A percentile compares a stretch with the other conserved stretches of the same genome.
phyloP scores from a whole-genome alignment of 1,284 basidiomycete species.

The Marasmius tenuissimus region DNA sequence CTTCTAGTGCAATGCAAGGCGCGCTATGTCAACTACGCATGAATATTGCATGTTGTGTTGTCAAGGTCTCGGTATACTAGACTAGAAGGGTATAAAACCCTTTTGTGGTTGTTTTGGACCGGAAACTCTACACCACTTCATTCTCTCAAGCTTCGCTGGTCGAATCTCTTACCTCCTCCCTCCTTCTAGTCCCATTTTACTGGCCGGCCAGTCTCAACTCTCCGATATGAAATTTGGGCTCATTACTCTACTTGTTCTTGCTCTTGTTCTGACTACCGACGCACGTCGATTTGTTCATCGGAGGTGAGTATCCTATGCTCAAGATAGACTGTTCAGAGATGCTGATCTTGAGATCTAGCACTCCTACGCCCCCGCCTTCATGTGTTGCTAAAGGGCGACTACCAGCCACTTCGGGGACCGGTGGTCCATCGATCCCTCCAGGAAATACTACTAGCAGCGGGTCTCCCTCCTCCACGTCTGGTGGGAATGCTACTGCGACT shows the following conservation, averaged over 20 bases:
- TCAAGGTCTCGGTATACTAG: too few species aligned
- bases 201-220: too few species aligned
- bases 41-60: too few species aligned
- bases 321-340: not conserved
- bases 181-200: not conserved
- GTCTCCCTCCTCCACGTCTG: not conserved
- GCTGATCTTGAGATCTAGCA: not conserved
- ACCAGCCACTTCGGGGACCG: not conserved
- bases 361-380: not conserved
- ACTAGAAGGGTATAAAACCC: too few species aligned
- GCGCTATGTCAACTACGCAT: too few species aligned
- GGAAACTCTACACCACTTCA: too few species aligned
- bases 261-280: slow-evolving; percentile 18
- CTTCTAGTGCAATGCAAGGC: too few species aligned
- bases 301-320: slow-evolving; percentile 21
- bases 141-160: not conserved
- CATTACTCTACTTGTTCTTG: not conserved
- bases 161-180: not conserved
- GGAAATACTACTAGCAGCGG: not conserved
- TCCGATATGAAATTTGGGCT: not conserved
- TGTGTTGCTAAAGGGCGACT: not conserved
- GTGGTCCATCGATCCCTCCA: not conserved
- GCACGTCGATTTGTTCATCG: slow-evolving; percentile 30
- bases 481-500: not conserved
- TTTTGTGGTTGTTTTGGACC: too few species aligned